Evolutionary conservation across 495 filamentous ascomycete species (phyloP).

Genomic region (Wilcoxina mikolae): DNA sequence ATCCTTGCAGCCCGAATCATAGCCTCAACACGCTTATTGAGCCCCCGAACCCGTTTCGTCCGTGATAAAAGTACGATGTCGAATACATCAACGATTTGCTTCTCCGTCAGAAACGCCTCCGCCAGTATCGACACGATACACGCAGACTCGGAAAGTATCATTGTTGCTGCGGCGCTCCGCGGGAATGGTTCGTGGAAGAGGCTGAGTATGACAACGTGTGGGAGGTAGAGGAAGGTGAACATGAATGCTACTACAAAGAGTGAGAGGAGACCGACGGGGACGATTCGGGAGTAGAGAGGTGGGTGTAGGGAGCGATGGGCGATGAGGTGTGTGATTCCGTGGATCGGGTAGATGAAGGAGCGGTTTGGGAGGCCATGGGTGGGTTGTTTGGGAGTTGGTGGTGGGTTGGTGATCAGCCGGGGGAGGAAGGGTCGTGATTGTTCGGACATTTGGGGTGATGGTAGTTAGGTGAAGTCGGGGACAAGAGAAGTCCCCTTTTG

Average conservation of each 20-base stretch:
- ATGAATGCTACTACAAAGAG: conserved; percentile 54
- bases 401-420: neutral
- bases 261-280: conserved; percentile 55
- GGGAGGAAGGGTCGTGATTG: neutral
- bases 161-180: conserved; percentile 56
- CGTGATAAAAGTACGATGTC: conserved; percentile 46
- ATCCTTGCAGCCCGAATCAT: conserved; percentile 62
- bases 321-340: conserved; percentile 69
- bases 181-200: conserved; percentile 79
- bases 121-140: conserved; percentile 61
- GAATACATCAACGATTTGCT: conserved; percentile 77
- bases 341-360: conserved; percentile 25
- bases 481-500: no score
- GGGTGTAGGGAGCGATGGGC: conserved; percentile 47
- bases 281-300: conserved; percentile 54
- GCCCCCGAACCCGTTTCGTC: conserved; percentile 8
- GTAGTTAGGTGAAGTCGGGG: no score
- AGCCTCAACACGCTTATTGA: conserved; percentile 27
- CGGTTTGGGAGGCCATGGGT: neutral
- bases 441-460: no score
- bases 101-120: conserved; percentile 60
- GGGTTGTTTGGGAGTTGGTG: neutral
- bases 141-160: conserved; percentile 69
- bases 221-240: conserved; percentile 84
- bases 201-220: conserved; percentile 64